Percentiles rank a stretch among this genome's conserved stretches.
Conservation (phyloP, 1,139 yeast species). For the Suhomyces anneliseae region DNA sequence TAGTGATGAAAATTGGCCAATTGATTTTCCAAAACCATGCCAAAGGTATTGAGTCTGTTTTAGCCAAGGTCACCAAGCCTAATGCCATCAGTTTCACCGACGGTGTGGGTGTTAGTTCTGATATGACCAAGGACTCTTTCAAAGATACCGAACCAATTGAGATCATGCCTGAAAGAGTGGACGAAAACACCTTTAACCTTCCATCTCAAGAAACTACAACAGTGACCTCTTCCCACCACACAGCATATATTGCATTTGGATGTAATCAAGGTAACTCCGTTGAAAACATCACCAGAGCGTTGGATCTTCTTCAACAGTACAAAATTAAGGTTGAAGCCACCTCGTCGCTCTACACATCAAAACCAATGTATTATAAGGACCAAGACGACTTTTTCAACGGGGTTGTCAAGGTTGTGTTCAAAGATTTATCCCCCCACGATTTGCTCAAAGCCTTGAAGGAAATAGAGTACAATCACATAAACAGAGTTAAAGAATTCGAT, state of each 20-base stretch:
- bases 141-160: slow-evolving; percentile 24
- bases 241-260: slow-evolving; percentile 83
- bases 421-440: slow-evolving; percentile 59
- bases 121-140: slow-evolving; percentile 44
- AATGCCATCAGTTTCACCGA: slow-evolving; percentile 85
- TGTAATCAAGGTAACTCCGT: slow-evolving; percentile 79
- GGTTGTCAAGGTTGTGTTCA: slow-evolving; percentile 57
- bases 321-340: slow-evolving; percentile 56
- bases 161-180: neutral
- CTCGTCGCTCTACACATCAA: slow-evolving; percentile 81
- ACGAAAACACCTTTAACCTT: slow-evolving; percentile 12
- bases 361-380: slow-evolving; percentile 86
- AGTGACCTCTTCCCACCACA: slow-evolving; percentile 34
- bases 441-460: slow-evolving; percentile 62
- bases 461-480: slow-evolving; percentile 71
- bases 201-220: slow-evolving; percentile 18
- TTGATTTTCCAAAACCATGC: slow-evolving; percentile 46
- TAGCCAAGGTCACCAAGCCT: slow-evolving; percentile 75
- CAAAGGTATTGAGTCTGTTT: slow-evolving; percentile 30
- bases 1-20: slow-evolving; percentile 74
- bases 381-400: slow-evolving; percentile 88
- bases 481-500: slow-evolving; percentile 74
- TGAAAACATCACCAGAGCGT: slow-evolving; percentile 58
- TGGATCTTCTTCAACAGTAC: slow-evolving; percentile 45
- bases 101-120: slow-evolving; percentile 84